phyloP scores from a whole-genome alignment of 2,329 filamentous ascomycete species.

The Pseudopyricularia javanii region DNA sequence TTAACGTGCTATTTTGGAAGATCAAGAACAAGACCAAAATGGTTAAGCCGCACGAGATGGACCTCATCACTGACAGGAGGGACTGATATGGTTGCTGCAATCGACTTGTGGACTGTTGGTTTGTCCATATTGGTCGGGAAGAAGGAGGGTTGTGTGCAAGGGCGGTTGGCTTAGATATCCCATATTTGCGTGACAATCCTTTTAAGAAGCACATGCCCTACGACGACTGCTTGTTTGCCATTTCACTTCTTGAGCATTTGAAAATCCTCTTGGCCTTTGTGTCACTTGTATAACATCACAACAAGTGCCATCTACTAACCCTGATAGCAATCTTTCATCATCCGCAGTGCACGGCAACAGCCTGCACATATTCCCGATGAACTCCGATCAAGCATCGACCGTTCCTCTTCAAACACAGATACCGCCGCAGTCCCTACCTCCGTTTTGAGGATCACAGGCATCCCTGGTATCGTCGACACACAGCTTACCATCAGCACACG shows the following conservation, averaged over 20 bases:
- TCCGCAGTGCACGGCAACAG: not conserved
- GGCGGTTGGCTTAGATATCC: no score
- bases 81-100: not conserved
- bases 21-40: conserved; percentile 42
- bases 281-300: not conserved
- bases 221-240: no score
- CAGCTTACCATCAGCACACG: conserved; percentile 17
- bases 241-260: no score
- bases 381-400: not conserved
- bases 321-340: not conserved
- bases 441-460: conserved; percentile 22
- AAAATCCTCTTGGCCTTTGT: no score
- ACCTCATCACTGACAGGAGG: conserved; percentile 15
- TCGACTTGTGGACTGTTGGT: not conserved
- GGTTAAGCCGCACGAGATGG: conserved; percentile 37
- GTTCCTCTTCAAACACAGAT: conserved; percentile 17
- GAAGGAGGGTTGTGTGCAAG: no score
- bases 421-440: conserved; percentile 28
- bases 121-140: not conserved
- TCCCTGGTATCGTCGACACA: conserved; percentile 30
- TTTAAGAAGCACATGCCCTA: no score
- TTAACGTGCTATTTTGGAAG: conserved; percentile 55
- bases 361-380: not conserved
- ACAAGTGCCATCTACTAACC: not conserved
- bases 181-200: no score